Evolutionary conservation across 148 eudicot species (phyloP).

Genomic region (Rhododendron molle): DNA sequence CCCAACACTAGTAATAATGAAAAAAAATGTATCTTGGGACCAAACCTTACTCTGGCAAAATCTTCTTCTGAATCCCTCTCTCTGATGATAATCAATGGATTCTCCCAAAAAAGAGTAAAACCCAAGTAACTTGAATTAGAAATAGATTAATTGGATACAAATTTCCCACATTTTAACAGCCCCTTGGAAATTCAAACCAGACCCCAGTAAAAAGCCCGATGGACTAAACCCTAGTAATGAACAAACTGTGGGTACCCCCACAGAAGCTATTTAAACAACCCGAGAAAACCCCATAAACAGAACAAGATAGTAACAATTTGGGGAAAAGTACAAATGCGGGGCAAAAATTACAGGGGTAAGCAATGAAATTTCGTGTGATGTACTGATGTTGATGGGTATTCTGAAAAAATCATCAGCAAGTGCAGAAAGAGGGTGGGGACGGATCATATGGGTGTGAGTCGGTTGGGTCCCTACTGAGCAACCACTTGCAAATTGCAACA

Average conservation of each 20-base stretch:
- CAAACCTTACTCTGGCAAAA: neutral
- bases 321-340: neutral
- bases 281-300: neutral
- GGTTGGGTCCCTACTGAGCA: constrained; percentile 5
- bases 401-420: constrained; percentile 5
- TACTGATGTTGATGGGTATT: neutral
- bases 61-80: neutral
- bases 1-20: neutral
- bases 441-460: neutral
- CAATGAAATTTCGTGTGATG: neutral
- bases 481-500: neutral
- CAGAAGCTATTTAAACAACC: neutral
- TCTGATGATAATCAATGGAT: neutral
- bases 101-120: neutral
- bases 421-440: neutral
- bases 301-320: neutral
- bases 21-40: neutral
- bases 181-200: neutral
- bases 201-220: neutral
- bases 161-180: neutral
- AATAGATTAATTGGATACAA: neutral
- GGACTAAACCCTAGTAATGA: neutral
- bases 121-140: neutral
- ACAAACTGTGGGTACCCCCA: neutral
- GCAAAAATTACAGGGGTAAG: neutral